phyloP scores from a whole-genome alignment of 176 grass and related monocot genomes.

The Ampelocalamus luodianensis region DNA sequence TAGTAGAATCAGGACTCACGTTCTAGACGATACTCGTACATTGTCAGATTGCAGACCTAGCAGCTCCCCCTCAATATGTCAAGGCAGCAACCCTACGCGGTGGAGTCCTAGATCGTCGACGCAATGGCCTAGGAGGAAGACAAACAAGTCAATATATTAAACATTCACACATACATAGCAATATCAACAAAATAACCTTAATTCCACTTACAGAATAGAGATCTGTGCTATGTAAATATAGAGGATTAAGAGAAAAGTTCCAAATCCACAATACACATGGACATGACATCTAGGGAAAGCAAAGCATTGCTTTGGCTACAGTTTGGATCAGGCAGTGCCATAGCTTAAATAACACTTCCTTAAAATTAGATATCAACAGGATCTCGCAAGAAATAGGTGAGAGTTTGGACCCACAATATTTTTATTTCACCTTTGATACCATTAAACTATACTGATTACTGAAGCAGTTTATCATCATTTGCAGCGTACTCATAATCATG shows the following conservation, averaged over 20 bases:
- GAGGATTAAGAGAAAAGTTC: background rate
- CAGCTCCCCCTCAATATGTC: conserved; percentile 28
- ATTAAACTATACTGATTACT: background rate
- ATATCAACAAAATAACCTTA: background rate
- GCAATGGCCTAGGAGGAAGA: conserved; percentile 40
- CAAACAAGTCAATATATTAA: background rate
- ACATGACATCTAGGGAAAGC: background rate
- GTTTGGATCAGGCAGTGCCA: background rate
- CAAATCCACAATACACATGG: conserved; percentile 6
- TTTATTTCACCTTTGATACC: background rate
- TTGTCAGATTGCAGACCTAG: background rate
- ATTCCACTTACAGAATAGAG: background rate
- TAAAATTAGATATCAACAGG: background rate
- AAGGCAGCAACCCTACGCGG: conserved; percentile 48
- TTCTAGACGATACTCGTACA: conserved; percentile 11
- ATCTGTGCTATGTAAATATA: background rate
- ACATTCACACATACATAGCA: background rate
- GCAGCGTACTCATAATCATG: background rate
- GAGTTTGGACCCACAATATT: background rate
- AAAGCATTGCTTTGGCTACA: background rate
- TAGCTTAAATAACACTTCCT: background rate
- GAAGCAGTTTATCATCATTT: background rate
- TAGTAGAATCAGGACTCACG: background rate
- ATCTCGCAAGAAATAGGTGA: background rate
- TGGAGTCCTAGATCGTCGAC: conserved; percentile 49